These are phyloP conservation scores for Misopates orontium DNA, from an alignment of 257 asterid species.

Conservation along the genomic window DNA sequence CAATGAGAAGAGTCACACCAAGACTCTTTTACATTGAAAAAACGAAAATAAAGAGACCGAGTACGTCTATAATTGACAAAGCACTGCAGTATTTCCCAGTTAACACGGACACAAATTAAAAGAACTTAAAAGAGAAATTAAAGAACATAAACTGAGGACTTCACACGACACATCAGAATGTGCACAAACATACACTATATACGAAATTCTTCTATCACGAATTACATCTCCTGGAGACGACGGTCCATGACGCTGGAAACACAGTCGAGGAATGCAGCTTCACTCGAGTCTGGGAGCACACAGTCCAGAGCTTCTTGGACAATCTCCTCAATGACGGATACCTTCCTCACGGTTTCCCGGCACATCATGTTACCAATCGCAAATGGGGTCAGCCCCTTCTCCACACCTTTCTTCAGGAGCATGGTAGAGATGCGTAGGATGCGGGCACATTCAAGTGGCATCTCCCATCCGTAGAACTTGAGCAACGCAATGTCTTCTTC, in stretches of 20 bases:
- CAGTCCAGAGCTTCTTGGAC: conserved; percentile 45
- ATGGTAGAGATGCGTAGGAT: conserved; percentile 24
- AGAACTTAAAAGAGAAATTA: conserved; percentile 7
- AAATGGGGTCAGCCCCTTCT: conserved; percentile 45
- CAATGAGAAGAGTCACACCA: not conserved
- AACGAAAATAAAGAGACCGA: conserved; percentile 12
- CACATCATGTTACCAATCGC: conserved; percentile 52
- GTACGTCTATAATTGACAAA: not conserved
- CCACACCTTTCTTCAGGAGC: conserved; percentile 32
- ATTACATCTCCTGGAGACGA: conserved; percentile 9
- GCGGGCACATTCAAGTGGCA: conserved; percentile 46
- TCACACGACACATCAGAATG: not conserved
- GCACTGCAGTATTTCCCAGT: too few species aligned
- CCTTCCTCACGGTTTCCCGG: conserved; percentile 44
- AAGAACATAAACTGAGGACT: conserved; percentile 8
- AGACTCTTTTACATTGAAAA: conserved; percentile 9
- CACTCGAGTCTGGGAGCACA: conserved; percentile 28
- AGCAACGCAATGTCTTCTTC: conserved; percentile 47
- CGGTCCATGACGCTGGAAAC: conserved; percentile 16
- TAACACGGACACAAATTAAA: conserved; percentile 7
- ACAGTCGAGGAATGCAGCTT: conserved; percentile 16
- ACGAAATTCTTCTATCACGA: not conserved
- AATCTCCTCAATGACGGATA: conserved; percentile 48
- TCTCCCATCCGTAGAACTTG: conserved; percentile 50
- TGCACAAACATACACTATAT: not conserved